phyloP scores from a whole-genome alignment of 164 flowering plant genomes.

The Cinnamomum chago region DNA sequence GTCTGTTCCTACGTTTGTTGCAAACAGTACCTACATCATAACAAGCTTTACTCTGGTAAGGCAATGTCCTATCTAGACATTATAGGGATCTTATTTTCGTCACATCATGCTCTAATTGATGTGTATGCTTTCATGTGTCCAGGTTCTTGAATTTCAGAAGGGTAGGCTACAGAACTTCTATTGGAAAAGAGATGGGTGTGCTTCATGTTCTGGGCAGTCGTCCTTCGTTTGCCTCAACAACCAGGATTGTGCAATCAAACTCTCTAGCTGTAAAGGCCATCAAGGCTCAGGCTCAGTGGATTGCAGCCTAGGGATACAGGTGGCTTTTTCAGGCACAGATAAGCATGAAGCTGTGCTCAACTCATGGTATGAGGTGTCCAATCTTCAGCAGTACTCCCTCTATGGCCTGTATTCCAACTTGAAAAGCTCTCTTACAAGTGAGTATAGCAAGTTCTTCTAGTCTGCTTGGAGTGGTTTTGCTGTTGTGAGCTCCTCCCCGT shows the following conservation, averaged over 20 bases:
- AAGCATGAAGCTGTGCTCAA: conserved; percentile 69
- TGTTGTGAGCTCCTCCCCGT: background rate
- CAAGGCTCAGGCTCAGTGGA: conserved; percentile 67
- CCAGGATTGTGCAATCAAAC: conserved; percentile 78
- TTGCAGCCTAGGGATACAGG: conserved; percentile 89
- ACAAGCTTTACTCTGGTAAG: conserved; percentile 96
- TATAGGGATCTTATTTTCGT: background rate
- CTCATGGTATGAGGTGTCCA: conserved; percentile 90
- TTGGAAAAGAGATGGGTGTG: conserved; percentile 94
- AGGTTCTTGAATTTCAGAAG: conserved; percentile 87
- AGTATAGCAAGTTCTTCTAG: conserved; percentile 62
- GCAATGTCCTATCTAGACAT: background rate
- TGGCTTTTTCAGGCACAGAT: conserved; percentile 96
- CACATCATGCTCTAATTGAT: background rate
- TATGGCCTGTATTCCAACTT: conserved; percentile 74
- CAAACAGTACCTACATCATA: conserved; percentile 59
- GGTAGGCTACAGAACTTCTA: conserved; percentile 83
- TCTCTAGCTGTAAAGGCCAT: conserved; percentile 44
- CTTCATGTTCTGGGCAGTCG: conserved; percentile 56
- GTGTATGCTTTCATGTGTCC: background rate
- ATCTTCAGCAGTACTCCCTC: conserved; percentile 87
- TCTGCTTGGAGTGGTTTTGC: background rate
- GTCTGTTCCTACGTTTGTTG: conserved; percentile 77
- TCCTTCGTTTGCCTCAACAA: conserved; percentile 75
- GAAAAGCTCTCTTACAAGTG: conserved; percentile 62